phyloP scores from a whole-genome alignment of 768 basidiomycete species.

The Asterophora parasitica region DNA sequence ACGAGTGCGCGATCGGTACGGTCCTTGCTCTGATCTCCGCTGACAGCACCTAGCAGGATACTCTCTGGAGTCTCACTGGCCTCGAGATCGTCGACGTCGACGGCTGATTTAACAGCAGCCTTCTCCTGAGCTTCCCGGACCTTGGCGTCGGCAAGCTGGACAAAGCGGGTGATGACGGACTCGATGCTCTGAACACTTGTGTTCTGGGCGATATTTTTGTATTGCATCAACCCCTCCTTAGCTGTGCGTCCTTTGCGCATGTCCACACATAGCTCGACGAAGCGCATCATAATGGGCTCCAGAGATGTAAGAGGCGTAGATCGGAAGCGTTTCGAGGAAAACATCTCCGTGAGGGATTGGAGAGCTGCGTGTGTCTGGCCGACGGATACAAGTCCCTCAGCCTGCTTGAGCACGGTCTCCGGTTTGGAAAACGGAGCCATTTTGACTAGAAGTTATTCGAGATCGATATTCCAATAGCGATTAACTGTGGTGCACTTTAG shows the following conservation, averaged over 20 bases:
- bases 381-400: constrained; percentile 91
- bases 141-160: constrained; percentile 75
- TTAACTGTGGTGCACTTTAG: constrained; percentile 4
- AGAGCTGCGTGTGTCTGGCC: constrained; percentile 88
- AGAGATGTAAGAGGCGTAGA: constrained; percentile 83
- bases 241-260: constrained; percentile 92
- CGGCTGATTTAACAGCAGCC: constrained; percentile 69
- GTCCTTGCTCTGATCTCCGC: constrained; percentile 87
- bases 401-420: constrained; percentile 86
- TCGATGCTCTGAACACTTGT: constrained; percentile 90
- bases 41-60: constrained; percentile 85
- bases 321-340: constrained; percentile 89
- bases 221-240: constrained; percentile 94
- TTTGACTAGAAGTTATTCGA: constrained; percentile 15
- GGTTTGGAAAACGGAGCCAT: constrained; percentile 93
- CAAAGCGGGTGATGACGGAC: constrained; percentile 80
- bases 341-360: constrained; percentile 88
- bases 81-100: constrained; percentile 93
- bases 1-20: constrained; percentile 92
- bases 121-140: constrained; percentile 84
- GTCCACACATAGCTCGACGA: constrained; percentile 94
- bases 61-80: constrained; percentile 93
- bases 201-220: constrained; percentile 97
- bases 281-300: constrained; percentile 94
- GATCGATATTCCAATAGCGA: not conserved